Conservation (phyloP, 306 rosid species). For the Rosa multiflora region DNA sequence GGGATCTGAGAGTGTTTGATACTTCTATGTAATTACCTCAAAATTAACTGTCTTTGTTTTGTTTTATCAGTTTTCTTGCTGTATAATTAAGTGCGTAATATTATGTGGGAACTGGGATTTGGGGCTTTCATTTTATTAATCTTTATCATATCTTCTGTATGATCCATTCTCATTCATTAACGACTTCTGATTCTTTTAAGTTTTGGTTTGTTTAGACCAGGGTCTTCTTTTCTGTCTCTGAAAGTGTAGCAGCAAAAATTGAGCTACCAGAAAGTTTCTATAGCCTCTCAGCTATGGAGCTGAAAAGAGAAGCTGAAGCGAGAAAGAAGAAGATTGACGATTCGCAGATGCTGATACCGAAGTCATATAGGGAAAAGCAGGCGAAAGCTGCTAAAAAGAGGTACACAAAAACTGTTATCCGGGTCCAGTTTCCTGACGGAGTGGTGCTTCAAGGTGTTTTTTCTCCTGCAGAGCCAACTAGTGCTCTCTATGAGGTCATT, state of each 20-base stretch:
- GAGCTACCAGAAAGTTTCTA: slow-evolving; percentile 88
- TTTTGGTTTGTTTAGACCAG: slow-evolving; percentile 47
- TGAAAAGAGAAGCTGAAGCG: slow-evolving; percentile 81
- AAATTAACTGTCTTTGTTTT: background rate
- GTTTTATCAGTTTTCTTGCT: background rate
- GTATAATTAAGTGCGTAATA: background rate
- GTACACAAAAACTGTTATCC: slow-evolving; percentile 63
- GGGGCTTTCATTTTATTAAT: background rate
- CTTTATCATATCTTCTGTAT: background rate
- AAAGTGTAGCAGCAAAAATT: slow-evolving; percentile 77
- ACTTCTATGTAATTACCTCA: background rate
- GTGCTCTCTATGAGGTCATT: slow-evolving; percentile 77
- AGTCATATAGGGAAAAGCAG: slow-evolving; percentile 83
- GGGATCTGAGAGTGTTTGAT: background rate
- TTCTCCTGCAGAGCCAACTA: slow-evolving; percentile 76
- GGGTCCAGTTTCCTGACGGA: slow-evolving; percentile 94
- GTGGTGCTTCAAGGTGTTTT: slow-evolving; percentile 89
- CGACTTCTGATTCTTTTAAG: slow-evolving; percentile 12
- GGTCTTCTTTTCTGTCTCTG: slow-evolving; percentile 95
- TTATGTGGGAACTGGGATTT: background rate
- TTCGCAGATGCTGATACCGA: slow-evolving; percentile 90
- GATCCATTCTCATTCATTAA: slow-evolving; percentile 5
- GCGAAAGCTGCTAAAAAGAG: slow-evolving; percentile 69
- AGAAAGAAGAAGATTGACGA: slow-evolving; percentile 88
- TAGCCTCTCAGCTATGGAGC: slow-evolving; percentile 64